Conservation (phyloP, 1,284 basidiomycete genomes). For the Ustilago lituana region DNA sequence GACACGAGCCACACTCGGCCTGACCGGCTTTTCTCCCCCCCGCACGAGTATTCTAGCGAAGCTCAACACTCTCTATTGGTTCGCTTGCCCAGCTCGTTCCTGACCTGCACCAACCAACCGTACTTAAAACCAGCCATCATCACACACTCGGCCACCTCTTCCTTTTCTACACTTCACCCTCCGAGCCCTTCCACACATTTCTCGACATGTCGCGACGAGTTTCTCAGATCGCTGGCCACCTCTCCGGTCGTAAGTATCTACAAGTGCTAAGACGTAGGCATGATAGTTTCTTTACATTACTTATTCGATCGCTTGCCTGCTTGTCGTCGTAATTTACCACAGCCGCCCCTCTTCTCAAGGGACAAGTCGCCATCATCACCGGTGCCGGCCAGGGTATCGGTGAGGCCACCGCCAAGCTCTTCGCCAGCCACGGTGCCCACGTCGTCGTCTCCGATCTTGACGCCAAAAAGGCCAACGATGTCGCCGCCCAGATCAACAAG, state of each 20-base stretch:
- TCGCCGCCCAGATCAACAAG: conserved; percentile 72
- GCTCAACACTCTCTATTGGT: no score
- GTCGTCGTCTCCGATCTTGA: conserved; percentile 80
- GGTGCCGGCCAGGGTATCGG: conserved; percentile 70
- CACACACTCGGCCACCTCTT: neutral
- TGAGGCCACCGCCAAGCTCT: conserved; percentile 75
- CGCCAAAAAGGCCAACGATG: conserved; percentile 51
- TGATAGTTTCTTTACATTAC: no score
- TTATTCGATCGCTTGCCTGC: no score
- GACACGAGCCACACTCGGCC: neutral
- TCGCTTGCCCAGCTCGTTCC: no score
- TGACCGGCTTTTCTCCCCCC: conserved; percentile 20
- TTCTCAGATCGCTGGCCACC: conserved; percentile 48
- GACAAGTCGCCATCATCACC: conserved; percentile 85
- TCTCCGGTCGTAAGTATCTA: conserved; percentile 46
- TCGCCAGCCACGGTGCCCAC: conserved; percentile 85
- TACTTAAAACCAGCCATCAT: neutral
- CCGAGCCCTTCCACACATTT: neutral
- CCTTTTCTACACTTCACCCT: no score
- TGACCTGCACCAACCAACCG: no score
- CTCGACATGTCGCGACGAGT: conserved; percentile 53
- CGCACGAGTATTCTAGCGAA: no score
- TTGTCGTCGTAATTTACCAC: no score
- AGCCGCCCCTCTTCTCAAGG: conserved; percentile 68
- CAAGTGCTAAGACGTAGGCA: no score